A percentile compares a stretch with the other conserved stretches of the same genome.
These are phyloP conservation scores for Corrigiola litoralis DNA, from an alignment of 179 eudicot species.

Conservation along the genomic window DNA sequence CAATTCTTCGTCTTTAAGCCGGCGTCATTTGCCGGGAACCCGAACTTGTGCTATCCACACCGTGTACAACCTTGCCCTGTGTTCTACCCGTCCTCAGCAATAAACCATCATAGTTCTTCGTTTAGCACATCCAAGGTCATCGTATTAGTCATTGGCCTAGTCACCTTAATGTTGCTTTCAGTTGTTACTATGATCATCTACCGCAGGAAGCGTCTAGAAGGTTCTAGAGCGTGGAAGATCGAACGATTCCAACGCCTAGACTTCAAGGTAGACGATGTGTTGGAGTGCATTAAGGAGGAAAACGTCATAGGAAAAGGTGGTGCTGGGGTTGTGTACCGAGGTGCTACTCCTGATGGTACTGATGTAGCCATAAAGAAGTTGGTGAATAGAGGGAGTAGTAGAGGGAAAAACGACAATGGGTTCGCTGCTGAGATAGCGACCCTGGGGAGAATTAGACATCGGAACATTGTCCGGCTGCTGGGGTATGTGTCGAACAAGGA, in stretches of 20 bases:
- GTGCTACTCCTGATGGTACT: conserved; percentile 56
- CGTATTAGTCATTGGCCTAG: conserved; percentile 16
- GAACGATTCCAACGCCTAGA: conserved; percentile 73
- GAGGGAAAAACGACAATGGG: conserved; percentile 49
- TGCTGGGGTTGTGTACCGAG: conserved; percentile 86
- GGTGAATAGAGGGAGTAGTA: conserved; percentile 25
- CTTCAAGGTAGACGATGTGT: conserved; percentile 63
- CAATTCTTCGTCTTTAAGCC: conserved; percentile 47
- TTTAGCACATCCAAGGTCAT: conserved; percentile 36
- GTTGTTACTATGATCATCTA: conserved; percentile 28
- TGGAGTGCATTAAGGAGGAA: conserved; percentile 70
- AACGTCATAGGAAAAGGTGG: conserved; percentile 91
- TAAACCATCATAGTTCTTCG: conserved; percentile 5
- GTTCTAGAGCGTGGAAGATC: conserved; percentile 65
- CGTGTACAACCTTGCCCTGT: conserved; percentile 33
- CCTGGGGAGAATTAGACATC: conserved; percentile 69
- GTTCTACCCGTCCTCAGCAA: conserved; percentile 4
- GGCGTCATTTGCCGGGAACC: conserved; percentile 56
- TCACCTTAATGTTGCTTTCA: conserved; percentile 29
- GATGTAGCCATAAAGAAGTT: conserved; percentile 77
- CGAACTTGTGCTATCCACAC: conserved; percentile 48
- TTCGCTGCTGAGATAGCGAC: conserved; percentile 83
- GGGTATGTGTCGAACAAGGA: conserved; percentile 83
- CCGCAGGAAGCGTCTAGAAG: conserved; percentile 36
- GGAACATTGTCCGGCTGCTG: conserved; percentile 66